Evolutionary conservation across 495 filamentous ascomycete genomes (phyloP).

Genomic region (Gamarada debralockiae): DNA sequence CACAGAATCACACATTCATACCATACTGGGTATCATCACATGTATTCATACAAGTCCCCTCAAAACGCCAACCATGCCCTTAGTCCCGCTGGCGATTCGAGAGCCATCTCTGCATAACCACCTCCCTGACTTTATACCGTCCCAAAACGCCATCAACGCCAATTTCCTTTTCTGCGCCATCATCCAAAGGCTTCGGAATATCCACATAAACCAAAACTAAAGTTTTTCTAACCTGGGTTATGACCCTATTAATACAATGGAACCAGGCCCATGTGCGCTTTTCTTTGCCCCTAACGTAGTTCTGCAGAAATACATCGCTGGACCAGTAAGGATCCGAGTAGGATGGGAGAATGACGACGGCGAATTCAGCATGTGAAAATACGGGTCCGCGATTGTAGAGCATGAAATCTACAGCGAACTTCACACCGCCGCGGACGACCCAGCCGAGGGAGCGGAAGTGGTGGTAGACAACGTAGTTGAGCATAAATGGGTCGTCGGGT

Average conservation of each 20-base stretch:
- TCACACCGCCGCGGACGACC: constrained; percentile 91
- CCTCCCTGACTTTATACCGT: constrained; percentile 76
- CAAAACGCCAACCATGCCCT: neutral
- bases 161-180: constrained; percentile 13
- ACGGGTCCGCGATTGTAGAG: constrained; percentile 94
- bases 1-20: neutral
- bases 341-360: constrained; percentile 75
- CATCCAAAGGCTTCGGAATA: constrained; percentile 64
- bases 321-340: constrained; percentile 76
- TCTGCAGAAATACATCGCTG: constrained; percentile 14
- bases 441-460: constrained; percentile 96
- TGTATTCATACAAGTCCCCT: neutral
- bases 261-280: constrained; percentile 80
- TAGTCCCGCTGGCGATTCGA: constrained; percentile 64
- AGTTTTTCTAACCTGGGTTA: constrained; percentile 83
- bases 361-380: constrained; percentile 92
- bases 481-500: constrained; percentile 78
- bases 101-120: constrained; percentile 77
- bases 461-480: constrained; percentile 87
- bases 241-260: constrained; percentile 87
- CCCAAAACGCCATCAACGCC: constrained; percentile 56
- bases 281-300: constrained; percentile 41
- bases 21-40: neutral
- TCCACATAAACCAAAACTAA: constrained; percentile 88
- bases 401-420: constrained; percentile 91